phyloP scores from a whole-genome alignment of 257 asterid species.

The Nicotiana tabacum region DNA sequence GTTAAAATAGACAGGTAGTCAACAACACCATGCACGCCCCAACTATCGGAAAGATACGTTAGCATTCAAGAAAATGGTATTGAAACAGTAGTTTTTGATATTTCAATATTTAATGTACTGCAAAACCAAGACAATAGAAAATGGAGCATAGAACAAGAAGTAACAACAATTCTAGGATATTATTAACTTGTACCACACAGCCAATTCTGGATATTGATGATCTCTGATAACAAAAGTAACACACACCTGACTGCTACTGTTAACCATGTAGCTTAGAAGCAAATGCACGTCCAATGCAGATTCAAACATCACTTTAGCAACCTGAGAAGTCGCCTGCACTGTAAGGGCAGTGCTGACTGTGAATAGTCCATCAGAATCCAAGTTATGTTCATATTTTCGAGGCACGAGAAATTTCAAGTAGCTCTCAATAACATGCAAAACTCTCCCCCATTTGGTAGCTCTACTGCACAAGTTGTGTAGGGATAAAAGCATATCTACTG shows the following conservation, averaged over 20 bases:
- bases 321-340: constrained; percentile 84
- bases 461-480: constrained; percentile 57
- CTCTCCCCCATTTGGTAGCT: constrained; percentile 74
- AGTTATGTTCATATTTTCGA: constrained; percentile 48
- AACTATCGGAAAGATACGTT: not conserved
- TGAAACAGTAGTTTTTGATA: not conserved
- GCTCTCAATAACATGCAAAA: constrained; percentile 64
- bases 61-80: not conserved
- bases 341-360: constrained; percentile 43
- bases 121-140: not conserved
- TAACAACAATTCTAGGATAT: not conserved
- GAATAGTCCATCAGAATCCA: constrained; percentile 37
- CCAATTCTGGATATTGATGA: not conserved
- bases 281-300: constrained; percentile 71
- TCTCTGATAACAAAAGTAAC: constrained; percentile 7
- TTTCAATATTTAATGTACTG: not conserved
- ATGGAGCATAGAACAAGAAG: not conserved
- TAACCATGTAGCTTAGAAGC: constrained; percentile 79
- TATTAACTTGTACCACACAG: not conserved
- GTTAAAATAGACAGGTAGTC: not conserved
- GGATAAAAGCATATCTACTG: constrained; percentile 63
- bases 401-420: constrained; percentile 78
- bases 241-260: constrained; percentile 90
- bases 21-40: too few relatives aligned
- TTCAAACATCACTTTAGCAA: constrained; percentile 86